Evolutionary conservation across 495 filamentous ascomycete genomes (phyloP), one percentile per base, ranked within the genome.

Genomic region (Penicillium robsamsonii): DNA sequence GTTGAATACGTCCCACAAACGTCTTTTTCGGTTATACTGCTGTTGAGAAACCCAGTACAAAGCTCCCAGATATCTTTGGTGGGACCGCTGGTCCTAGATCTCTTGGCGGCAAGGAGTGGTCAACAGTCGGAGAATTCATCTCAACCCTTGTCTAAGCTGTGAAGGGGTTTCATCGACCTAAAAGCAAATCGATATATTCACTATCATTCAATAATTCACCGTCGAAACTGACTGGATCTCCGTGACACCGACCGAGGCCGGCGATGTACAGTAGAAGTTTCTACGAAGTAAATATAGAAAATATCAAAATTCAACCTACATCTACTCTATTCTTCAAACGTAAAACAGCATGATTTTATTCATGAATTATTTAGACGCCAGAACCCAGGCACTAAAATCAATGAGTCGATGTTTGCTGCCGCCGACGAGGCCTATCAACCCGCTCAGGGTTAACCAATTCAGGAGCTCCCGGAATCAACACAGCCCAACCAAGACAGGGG

Each of bases 1-100:
- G 77, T 85, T 11, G 81, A 84, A 52, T 80, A 74, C 48, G 75
- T 82, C 18, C 82, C 82, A 0, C 63, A 66, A 3, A 75, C 64
- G 37, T 59, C 66, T 15, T 62, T 63, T 4, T 71, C 79, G 7
- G 59, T 84, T 4, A 74, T 83, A 5, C 55, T 78, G 8, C 25
- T 74, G 33, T 77, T 76, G 4, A 80, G 79, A 12, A 80, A 81
- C 47, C 81, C 78, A 18, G 80, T 75, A 4, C 80, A 83, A 60
- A 77, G 67, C 4, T 83, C 84, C 62, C 84, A 84, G 67, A 81
- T 83, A 76, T 66, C 84, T 1, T 70, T 81, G 55, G 60, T 80
- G 18, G 83, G 82, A 0, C 60, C 66, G 18, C 81, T 75, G 71
- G 75, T 83, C 15, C 60, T 58, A 29, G 65, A 70, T 50, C 58